Conservation (phyloP, 1,139 yeast genomes). For the Meyerozyma smithsonii region DNA sequence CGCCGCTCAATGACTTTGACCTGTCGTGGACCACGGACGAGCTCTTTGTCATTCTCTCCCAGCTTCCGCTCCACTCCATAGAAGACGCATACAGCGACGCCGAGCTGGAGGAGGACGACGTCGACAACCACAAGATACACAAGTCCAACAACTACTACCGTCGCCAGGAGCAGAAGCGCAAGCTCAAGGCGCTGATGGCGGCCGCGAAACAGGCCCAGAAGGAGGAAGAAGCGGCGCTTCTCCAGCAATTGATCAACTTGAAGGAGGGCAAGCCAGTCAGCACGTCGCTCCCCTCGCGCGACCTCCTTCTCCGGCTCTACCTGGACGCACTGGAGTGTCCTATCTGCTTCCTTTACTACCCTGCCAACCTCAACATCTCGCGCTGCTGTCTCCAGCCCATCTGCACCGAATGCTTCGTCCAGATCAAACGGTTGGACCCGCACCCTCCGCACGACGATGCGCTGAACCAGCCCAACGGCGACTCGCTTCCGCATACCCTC, state of each 20-base stretch:
- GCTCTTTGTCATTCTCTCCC: conserved; percentile 51
- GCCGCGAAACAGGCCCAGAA: conserved; percentile 50
- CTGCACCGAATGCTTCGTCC: conserved; percentile 96
- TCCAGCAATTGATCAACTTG: conserved; percentile 31
- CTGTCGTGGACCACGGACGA: conserved; percentile 73
- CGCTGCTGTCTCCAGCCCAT: conserved; percentile 92
- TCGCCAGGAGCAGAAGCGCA: conserved; percentile 51
- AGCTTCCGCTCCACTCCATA: conserved; percentile 54
- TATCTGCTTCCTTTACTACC: conserved; percentile 85
- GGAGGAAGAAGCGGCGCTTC: conserved; percentile 45
- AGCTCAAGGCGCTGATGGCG: conserved; percentile 45
- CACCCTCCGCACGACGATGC: conserved; percentile 81
- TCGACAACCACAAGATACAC: conserved; percentile 54
- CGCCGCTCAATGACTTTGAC: conserved; percentile 81
- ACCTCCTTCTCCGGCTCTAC: conserved; percentile 45
- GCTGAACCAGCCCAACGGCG: conserved; percentile 15
- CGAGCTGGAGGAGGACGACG: conserved; percentile 51
- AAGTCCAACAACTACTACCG: conserved; percentile 44
- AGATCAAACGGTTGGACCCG: conserved; percentile 89
- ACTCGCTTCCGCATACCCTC: conserved; percentile 49
- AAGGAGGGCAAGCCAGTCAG: conserved; percentile 11
- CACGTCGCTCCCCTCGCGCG: conserved; percentile 25
- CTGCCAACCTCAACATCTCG: conserved; percentile 72
- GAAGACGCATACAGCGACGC: conserved; percentile 52
- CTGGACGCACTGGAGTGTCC: conserved; percentile 79